Evolutionary conservation across 2,329 filamentous ascomycete species (phyloP).

Genomic region (Botrytis porri): DNA sequence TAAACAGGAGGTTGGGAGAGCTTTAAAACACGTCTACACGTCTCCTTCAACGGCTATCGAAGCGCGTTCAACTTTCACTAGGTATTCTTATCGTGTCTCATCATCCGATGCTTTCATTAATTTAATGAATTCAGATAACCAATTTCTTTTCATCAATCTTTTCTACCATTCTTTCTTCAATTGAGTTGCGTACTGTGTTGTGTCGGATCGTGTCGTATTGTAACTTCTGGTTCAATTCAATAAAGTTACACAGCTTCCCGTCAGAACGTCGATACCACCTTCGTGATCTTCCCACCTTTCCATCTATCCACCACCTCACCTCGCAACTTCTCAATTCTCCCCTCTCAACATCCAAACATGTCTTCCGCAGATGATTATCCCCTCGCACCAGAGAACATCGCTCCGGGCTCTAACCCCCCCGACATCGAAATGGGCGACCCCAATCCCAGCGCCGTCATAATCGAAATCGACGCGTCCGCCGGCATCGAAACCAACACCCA

Average conservation of each 20-base stretch:
- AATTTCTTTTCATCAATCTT: not conserved
- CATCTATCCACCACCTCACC: not conserved
- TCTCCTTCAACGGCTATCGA: not conserved
- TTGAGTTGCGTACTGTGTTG: not conserved
- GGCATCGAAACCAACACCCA: not conserved
- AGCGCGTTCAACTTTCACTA: not conserved
- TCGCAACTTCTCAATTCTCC: not conserved
- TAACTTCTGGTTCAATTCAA: not conserved
- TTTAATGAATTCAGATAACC: not conserved
- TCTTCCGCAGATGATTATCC: conserved; percentile 28
- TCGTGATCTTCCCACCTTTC: not conserved
- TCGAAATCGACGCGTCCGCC: conserved; percentile 31
- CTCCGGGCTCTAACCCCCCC: conserved; percentile 21
- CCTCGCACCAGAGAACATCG: conserved; percentile 22
- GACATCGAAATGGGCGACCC: conserved; percentile 35
- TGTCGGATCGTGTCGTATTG: not conserved
- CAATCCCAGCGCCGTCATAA: conserved; percentile 25
- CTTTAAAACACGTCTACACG: not conserved
- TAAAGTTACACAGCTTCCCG: not conserved
- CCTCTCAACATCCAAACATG: not conserved
- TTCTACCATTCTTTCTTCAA: not conserved
- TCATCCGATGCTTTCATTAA: not conserved
- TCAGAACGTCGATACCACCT: not conserved
- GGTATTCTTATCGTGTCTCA: not conserved
- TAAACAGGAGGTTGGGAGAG: not conserved